Conservation (phyloP, 805 yeast genomes). For the Metschnikowia shivogae region DNA sequence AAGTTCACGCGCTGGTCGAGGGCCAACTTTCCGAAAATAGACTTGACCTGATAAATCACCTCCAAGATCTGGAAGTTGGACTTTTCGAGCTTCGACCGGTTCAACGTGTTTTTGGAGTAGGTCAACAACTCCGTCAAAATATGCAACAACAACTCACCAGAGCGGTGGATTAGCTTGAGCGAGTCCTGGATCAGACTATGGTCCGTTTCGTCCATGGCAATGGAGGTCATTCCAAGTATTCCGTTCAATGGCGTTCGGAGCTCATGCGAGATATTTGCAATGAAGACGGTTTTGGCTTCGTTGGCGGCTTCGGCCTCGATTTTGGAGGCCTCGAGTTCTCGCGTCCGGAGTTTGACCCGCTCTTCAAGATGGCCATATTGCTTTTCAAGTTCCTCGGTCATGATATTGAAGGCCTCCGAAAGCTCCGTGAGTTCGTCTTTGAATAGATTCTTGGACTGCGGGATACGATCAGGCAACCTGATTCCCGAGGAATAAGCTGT, state of each 20-base stretch:
- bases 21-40: conserved; percentile 80
- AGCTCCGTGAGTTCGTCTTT: conserved; percentile 85
- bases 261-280: conserved; percentile 92
- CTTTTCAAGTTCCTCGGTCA: conserved; percentile 82
- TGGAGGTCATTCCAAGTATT: conserved; percentile 91
- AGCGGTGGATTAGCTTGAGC: conserved; percentile 76
- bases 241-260: conserved; percentile 94
- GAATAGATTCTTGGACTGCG: conserved; percentile 44
- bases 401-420: conserved; percentile 82
- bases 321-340: conserved; percentile 83
- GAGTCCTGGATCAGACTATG: conserved; percentile 64
- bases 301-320: conserved; percentile 91
- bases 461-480: conserved; percentile 35
- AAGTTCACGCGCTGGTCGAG: conserved; percentile 71
- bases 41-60: conserved; percentile 76
- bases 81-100: conserved; percentile 77
- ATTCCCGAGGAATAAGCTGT: conserved; percentile 39
- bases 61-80: conserved; percentile 77
- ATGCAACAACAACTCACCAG: conserved; percentile 87
- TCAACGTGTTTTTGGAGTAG: conserved; percentile 86
- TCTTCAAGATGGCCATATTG: conserved; percentile 86
- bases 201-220: conserved; percentile 85
- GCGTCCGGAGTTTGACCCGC: conserved; percentile 79
- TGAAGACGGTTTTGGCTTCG: conserved; percentile 91
- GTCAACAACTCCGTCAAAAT: conserved; percentile 86